Evolutionary conservation across 2,329 filamentous ascomycete species (phyloP), one percentile per base, ranked within the genome.

Genomic region (Neopestalotiopsis clavispora): DNA sequence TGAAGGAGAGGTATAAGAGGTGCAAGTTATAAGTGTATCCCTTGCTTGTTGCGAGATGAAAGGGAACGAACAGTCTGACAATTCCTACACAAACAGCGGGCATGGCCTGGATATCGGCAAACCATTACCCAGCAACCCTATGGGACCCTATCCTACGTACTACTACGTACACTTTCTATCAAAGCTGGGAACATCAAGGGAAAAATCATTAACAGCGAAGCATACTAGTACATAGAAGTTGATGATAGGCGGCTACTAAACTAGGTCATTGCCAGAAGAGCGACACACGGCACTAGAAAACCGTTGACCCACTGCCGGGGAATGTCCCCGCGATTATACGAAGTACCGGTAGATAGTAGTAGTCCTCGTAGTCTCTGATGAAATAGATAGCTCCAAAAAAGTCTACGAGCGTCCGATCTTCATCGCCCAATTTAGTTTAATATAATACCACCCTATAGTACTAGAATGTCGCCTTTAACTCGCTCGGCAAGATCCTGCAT

Each of bases 391-490:
- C 45, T 52, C 45, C 45, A 52, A 17, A 52, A 17, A 52, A 52
- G 17, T n/a, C n/a, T 52, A 52, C 20, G 45, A 52, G 45, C 34
- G n/a, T n/a, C 10, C n/a, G 45, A 52, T 52, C 45, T 14, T 9
- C 45, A 52, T 52, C 45, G 45, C 45, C 17, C 45, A 52, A 52
- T 52, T 52, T 52, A 52, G 14, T 52, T 52, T 52, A 52, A 52
- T 52, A 60, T 38, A 60, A n/a, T 60, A 28, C 57, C 32, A 60
- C 57, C 23, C 57, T 60, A 60, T 52, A n/a, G 45, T 52, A 52
- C 20, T n/a, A 52, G 45, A 17, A 52, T 9, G 20, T 52, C 45
- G 17, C 45, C 45, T 20, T 17, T 20, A 17, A 17, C 20, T 52
- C 20, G 17, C 20, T 52, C 45, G 45, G 45, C 45, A 17, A 52